Evolutionary conservation across 1,284 basidiomycete species (phyloP), one percentile per base, ranked within the genome.

Genomic region (Ustilago vetiveriae): DNA sequence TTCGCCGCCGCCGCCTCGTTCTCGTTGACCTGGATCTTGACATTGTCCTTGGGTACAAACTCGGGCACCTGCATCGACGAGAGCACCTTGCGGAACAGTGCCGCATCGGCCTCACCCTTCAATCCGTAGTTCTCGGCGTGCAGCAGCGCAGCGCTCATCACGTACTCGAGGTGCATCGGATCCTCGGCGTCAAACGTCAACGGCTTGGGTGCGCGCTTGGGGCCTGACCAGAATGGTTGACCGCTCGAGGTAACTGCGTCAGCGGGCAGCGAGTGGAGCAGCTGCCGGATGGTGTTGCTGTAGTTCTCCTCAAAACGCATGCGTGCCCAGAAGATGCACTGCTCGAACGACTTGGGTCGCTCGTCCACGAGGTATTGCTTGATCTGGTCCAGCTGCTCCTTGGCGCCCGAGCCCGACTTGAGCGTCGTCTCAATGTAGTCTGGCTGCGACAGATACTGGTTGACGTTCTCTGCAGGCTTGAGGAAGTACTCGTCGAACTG

Each of bases 101-200:
- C 85, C 16, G 88, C 86, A 82, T 98, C 92, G 2, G 86, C 89
- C 80, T 92, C 91, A 45, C 96, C 97, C 76, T 92, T 90, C 46
- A 99, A 86, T 19, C 96, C 96, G 81, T 98, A 99, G 86, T 98
- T 99, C 86, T 88, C 97, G 8, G 96, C 96, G 82, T 95, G 96
- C 40, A 99, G 86, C 84, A 99, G 98, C 58, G 96, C 94, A 21
- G 90, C 94, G 11, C 95, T 88, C 53, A 97, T 89, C 80, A 98
- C 88, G 84, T 93, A 99, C 46, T 88, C 87, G 48, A 98, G 84
- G 83, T 99, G 95, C 10, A 89, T 87, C 33, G 90, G 86, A 92
- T 98, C 74, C 26, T 71, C 51, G 11, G 36, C 48, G 37, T 94
- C 86, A 83, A 98, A 99, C 4, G 85, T 86, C 72, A 99, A 85